Evolutionary conservation across 768 basidiomycete species (phyloP), one percentile per base, ranked within the genome.

Genomic region (Podaxis carcinomalis): DNA sequence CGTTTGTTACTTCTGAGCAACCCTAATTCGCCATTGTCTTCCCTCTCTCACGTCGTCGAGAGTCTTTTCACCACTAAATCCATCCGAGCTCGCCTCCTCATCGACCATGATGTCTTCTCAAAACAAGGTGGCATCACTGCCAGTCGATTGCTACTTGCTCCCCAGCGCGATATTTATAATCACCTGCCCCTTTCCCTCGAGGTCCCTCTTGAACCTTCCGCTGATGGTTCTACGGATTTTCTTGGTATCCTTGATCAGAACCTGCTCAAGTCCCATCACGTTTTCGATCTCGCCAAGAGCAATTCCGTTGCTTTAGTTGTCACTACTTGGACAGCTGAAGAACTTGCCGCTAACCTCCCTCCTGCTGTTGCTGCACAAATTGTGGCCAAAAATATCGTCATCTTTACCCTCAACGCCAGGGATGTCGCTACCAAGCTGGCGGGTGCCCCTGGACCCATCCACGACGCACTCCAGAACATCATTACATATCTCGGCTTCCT

Each of bases 401-500:
- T 90, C 7, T 90, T 82, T 70, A 78, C 75, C 39, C 76, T 92
- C 62, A 80, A 94, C 67, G 74, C 84, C 9, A 82, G 81, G 63
- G 71, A 72, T 28, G 71, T 88, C 42, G 83, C 87, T 23, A 72
- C 75, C 21, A 73, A 73, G 28, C 64, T 84, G 23, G 70, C 71
- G 2, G 75, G 74, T 19, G 68, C 70, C 9, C 68, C 72, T n/a
- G 70, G 72, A 13, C 62, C 73, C 3, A 63, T 69, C 7, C 74
- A 73, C 58, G 78, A 81, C 44, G 74, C 77, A 1, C 66, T 83
- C 5, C 81, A 89, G 66, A 79, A 76, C 63, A 72, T 91, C 63
- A 68, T 92, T 37, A 82, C 86, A 46, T 84, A 92, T 66, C 78
- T 95, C 28, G 89, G 90, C 0, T 92, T 98, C 79, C 74, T 98